Evolutionary conservation across 2,329 filamentous ascomycete genomes (phyloP).

Genomic region (Mycosphaerella sp.): DNA sequence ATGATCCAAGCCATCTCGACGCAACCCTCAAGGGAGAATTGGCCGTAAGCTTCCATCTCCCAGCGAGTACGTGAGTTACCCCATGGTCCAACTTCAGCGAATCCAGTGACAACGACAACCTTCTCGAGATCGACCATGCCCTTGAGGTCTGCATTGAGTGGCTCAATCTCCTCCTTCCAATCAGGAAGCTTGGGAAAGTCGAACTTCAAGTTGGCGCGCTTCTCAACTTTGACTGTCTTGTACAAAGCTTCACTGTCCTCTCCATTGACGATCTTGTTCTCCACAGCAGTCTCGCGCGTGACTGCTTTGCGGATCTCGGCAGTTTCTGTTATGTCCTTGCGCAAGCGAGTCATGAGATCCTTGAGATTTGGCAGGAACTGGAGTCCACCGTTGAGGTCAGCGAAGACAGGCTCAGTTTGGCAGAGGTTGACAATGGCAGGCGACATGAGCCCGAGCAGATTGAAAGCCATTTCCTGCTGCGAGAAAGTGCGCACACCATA

Average conservation of each 20-base stretch:
- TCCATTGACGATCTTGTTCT: conserved; percentile 96
- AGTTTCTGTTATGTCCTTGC: conserved; percentile 90
- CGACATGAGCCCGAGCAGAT: conserved; percentile 91
- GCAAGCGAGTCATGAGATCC: conserved; percentile 84
- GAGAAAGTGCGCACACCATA: conserved; percentile 98
- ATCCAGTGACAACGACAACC: conserved; percentile 95
- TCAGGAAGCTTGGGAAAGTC: conserved; percentile 86
- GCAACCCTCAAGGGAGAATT: conserved; percentile 96
- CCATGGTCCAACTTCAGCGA: conserved; percentile 94
- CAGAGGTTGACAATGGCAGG: conserved; percentile 91
- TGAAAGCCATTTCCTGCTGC: conserved; percentile 99
- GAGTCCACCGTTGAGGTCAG: conserved; percentile 93
- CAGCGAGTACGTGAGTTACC: conserved; percentile 96
- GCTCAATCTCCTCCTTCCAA: conserved; percentile 86
- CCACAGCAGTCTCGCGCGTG: conserved; percentile 89
- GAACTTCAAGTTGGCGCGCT: conserved; percentile 96
- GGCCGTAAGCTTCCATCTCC: conserved; percentile 97
- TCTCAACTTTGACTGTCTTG: conserved; percentile 89
- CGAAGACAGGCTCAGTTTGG: conserved; percentile 91
- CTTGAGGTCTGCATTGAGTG: conserved; percentile 80
- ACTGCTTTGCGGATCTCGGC: conserved; percentile 91
- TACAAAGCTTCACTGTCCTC: conserved; percentile 87
- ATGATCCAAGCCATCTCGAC: conserved; percentile 99
- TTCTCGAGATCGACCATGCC: conserved; percentile 99
- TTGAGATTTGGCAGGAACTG: conserved; percentile 97